Evolutionary conservation across 2,329 filamentous ascomycete species (phyloP), one percentile per base, ranked within the genome.

Genomic region (Myriangium duriaei): DNA sequence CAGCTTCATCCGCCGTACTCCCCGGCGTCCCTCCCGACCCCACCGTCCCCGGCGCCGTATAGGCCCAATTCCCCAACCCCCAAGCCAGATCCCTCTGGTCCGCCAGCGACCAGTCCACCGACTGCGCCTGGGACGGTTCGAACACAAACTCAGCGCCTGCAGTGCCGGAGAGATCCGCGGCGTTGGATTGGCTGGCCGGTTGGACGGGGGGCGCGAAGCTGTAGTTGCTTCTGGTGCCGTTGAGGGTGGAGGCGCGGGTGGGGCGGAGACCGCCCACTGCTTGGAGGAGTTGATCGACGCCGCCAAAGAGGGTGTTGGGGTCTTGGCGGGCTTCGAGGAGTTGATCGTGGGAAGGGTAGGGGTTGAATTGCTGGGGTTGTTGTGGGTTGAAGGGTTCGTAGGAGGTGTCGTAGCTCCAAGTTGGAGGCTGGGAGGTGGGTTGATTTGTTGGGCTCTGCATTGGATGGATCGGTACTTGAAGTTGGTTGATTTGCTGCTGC

Each of bases 61-160:
- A 43, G 38, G 61, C 61, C 75, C 76, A 81, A 39, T 75, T 76
- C 16, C 71, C 76, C 45, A 80, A 72, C 1, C 75, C 76, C 3
- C 69, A 54, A 0, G 71, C 74, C 3, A 80, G 57, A 34, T 71
- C 69, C 12, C 63, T 68, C 48, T 80, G 74, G 49, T 81, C 76
- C 24, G 68, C 61, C 38, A 76, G 64, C 64, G 74, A 77, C 61
- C 61, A 64, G 29, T 45, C 43, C 19, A 19, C 36, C n/a, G 7
- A 7, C 21, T 26, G 21, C 7, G 7, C 21, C n/a, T 26, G 7
- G 7, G n/a, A n/a, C 7, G n/a, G 11, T 5, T 9, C 5, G 11
- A 11, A 18, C 10, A 21, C 19, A 34, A 28, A 3, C 47, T 48
- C 72, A 71, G 76, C 47, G 79, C 71, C 43, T 7, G 21, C 21